Evolutionary conservation across 1,284 basidiomycete genomes (phyloP), one percentile per base, ranked within the genome.

Genomic region (Ceratobasidium sp.): DNA sequence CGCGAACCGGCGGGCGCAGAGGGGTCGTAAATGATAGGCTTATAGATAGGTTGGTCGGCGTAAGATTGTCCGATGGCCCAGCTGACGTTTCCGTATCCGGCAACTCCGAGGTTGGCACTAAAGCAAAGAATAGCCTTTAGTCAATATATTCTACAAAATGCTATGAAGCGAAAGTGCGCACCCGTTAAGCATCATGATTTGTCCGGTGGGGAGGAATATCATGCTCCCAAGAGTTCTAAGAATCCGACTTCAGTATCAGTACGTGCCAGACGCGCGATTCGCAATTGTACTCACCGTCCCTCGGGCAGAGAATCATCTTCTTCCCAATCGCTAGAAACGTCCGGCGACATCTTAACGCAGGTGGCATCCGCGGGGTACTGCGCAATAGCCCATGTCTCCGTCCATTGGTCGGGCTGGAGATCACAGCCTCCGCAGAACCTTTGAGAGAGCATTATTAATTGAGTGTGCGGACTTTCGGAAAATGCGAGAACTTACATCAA

Each of bases 341-440:
- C 94, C 3, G 95, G 93, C 0, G 90, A 92, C 79, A 96, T 90
- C 51, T 90, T 82, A 24, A 85, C 84, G 76, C 85, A 86, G 51
- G 81, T 82, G 27, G 79, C 79, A 79, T 85, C 84, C 74, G 84
- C 82, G 15, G 80, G 80, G 65, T 83, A 81, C 22, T 54, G 41
- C 9, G 85, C 84, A 64, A 90, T 86, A 79, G 87, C 80, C 86
- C 74, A 75, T 45, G 62, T 53, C 36, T 75, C 67, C 4, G 50
- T 65, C 86, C 89, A 94, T 54, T 87, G 88, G 64, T 88, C 86
- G 60, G 90, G 89, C 33, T 90, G 85, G 84, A 96, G 85, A 81
- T 93, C 88, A 15, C 89, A 90, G 3, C 95, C 95, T 76, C 95
- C 95, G 78, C 95, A 97, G 85, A 97, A 96, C 77, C 67, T 71